Evolutionary conservation across 495 filamentous ascomycete genomes (phyloP).

Genomic region (Hyaloscypha bicolor): DNA sequence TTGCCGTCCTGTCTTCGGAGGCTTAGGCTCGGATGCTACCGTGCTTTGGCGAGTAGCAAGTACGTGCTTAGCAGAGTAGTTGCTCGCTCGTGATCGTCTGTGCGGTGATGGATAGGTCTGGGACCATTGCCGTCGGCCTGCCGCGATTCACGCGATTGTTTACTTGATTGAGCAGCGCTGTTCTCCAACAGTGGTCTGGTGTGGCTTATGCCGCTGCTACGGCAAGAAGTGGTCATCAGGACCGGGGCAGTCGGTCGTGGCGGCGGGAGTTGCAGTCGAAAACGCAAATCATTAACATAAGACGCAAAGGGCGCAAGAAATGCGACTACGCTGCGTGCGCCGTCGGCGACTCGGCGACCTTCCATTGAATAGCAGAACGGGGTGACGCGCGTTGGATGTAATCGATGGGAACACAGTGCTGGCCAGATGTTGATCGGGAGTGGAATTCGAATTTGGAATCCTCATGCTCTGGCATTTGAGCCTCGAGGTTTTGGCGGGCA

Average conservation of each 20-base stretch:
- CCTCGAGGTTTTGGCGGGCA: not conserved
- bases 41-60: not conserved
- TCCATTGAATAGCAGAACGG: not conserved
- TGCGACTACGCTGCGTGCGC: not conserved
- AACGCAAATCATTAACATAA: not conserved
- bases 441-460: not conserved
- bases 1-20: not conserved
- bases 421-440: not conserved
- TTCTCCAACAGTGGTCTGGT: not conserved
- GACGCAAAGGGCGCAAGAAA: not conserved
- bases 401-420: not conserved
- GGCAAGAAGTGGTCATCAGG: not conserved
- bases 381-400: not conserved
- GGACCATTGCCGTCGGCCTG: not conserved
- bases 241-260: not conserved
- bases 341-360: not conserved
- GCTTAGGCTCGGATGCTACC: not conserved
- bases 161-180: not conserved
- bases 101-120: not conserved
- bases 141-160: not conserved
- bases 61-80: not conserved
- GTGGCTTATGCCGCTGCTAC: too few relatives aligned
- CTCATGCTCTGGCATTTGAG: not conserved
- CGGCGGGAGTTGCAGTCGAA: not conserved
- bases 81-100: not conserved